phyloP scores from a whole-genome alignment of 2,329 filamentous ascomycete genomes.

The Colletotrichum lupini region DNA sequence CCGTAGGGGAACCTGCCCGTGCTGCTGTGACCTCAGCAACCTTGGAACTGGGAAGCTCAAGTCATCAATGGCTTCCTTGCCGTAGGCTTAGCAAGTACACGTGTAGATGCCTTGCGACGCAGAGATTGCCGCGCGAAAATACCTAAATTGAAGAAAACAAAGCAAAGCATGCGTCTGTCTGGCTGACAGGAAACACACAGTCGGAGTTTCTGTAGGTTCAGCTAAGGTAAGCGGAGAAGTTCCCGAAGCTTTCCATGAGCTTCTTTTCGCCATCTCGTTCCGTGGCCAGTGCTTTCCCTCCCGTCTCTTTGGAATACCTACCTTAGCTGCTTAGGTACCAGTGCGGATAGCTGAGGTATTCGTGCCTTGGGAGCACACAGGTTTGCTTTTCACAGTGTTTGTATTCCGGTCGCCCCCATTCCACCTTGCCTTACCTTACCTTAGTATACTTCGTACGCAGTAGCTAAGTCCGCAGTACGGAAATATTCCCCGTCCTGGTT shows the following conservation, averaged over 20 bases:
- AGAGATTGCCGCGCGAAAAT: not conserved
- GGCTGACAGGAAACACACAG: not conserved
- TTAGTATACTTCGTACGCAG: too few relatives aligned
- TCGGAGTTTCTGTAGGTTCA: not conserved
- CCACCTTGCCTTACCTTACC: not conserved
- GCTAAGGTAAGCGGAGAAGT: not conserved
- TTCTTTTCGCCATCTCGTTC: not conserved
- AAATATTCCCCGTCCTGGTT: not conserved
- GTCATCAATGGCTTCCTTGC: not conserved
- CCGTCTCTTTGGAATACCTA: not conserved
- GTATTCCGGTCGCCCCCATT: not conserved
- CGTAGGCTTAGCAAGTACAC: not conserved
- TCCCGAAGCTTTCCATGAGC: slow-evolving; percentile 13
- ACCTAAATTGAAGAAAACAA: not conserved
- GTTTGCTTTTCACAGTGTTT: not conserved
- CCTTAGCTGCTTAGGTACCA: too few relatives aligned
- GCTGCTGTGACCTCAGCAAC: not conserved
- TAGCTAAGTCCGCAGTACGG: not conserved
- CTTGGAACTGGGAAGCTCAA: not conserved
- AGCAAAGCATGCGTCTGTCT: not conserved
- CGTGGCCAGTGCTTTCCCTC: not conserved
- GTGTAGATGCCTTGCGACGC: not conserved
- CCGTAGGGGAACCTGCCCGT: not conserved
- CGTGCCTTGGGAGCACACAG: not conserved
- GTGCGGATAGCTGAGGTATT: not conserved